These are phyloP conservation scores for Vaccinium darrowii DNA, from an alignment of 148 eudicot species.

Conservation along the genomic window DNA sequence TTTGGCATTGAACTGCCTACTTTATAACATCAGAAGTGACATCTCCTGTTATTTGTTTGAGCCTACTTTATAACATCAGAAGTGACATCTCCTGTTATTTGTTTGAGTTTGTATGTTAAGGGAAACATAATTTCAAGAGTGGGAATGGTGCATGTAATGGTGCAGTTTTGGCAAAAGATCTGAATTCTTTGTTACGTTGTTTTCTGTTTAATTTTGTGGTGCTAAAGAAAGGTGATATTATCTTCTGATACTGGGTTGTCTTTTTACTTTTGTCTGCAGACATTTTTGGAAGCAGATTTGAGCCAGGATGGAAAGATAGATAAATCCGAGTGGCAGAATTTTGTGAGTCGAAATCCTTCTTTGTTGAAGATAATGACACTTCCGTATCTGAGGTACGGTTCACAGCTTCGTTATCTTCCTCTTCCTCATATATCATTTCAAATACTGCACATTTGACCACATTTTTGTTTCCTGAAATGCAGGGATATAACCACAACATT, in stretches of 20 bases:
- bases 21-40: background rate
- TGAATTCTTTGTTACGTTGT: background rate
- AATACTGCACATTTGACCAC: background rate
- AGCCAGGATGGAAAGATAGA: constrained; percentile 86
- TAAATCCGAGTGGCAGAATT: constrained; percentile 77
- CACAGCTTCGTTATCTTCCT: background rate
- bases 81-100: background rate
- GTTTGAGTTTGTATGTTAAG: background rate
- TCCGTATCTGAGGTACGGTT: constrained; percentile 86
- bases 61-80: background rate
- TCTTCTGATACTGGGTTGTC: background rate
- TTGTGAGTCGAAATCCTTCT: constrained; percentile 73
- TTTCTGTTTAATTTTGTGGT: background rate
- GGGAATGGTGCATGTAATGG: background rate
- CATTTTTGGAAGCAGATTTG: constrained; percentile 80
- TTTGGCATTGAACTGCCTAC: background rate
- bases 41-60: background rate
- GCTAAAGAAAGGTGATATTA: background rate
- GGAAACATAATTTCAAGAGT: background rate
- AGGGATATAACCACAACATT: constrained; percentile 80
- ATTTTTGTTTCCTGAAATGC: constrained; percentile 24
- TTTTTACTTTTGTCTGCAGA: constrained; percentile 39
- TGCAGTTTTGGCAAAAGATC: background rate
- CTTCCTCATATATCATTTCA: background rate
- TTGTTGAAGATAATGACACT: constrained; percentile 89